Base-by-base conservation (phyloP, 2,329 filamentous ascomycete genomes). In the Colletotrichum chlorophyti region DNA sequence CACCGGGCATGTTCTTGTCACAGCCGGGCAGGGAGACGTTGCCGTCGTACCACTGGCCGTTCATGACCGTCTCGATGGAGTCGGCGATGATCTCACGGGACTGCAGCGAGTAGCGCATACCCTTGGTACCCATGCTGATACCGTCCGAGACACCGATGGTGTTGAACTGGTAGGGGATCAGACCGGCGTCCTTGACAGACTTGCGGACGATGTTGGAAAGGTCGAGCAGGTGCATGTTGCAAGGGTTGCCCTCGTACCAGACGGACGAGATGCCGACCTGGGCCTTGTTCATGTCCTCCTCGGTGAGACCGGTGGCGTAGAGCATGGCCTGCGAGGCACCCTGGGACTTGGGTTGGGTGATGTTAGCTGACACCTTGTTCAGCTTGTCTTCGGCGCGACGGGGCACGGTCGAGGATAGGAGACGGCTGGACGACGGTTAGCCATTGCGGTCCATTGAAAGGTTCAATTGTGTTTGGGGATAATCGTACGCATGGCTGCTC, bases 1-100 rank as follows among this genome's bases (percentile, higher is more conserved):
- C 91, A 74, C 91, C 91, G 1, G 93, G 93, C 95, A 99, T 98
- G 79, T 99, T 99, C 87, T 99, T 99, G 84, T 99, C 95, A 77
- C 95, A 99, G 45, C 95, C 95, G 12, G 95, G 95, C 68, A 99
- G 90, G 50, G 92, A 96, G 72, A 99, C 90, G 76, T 98, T 98
- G 66, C 88, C 94, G 75, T 99, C 95, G 73, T 99, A 98, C 93
- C 93, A 98, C 78, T 99, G 95, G 14, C 93, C 95, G 65, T 93
- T 90, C 93, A 98, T 99, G 68, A 99, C 95, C 5, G 95, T 98
- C 83, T 99, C 95, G 69, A 99, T 96, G 62, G 91, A 96, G 78
- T 99, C 95, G 69, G 95, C 95, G 68, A 99, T 99, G 69, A 99
- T 86, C 76, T 99, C 95, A 73, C 95, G 85, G 66, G 91, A 96